Evolutionary conservation across 23 red algal species (phyloP), one percentile per base, ranked within the genome.

Genomic region (Gracilaria gracilis): DNA sequence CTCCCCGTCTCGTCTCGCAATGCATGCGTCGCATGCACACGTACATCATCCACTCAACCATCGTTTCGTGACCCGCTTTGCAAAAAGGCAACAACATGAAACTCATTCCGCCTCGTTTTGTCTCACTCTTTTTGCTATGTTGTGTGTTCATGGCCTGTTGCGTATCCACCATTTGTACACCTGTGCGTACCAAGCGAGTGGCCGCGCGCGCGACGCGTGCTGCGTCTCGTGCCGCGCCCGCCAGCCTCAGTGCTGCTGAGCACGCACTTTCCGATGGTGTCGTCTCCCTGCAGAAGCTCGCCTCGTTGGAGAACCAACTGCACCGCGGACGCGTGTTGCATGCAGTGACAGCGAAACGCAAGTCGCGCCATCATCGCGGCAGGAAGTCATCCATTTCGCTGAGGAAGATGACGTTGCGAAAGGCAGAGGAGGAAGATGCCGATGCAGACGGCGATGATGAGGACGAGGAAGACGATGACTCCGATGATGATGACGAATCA

Each of bases 371-470:
- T 9, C 59, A 64, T 32, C 25, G 59, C 24, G 59, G 59, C 59
- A 64, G 31, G 59, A 64, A 32, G 59, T 2, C 28, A 6, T 1
- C 25, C 5, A 19, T 64, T 27, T 31, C 59, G 32, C 64, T 69
- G 0, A 19, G 17, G 16, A 69, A 69, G 64, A 28, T 69, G 29
- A 69, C 32, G 32, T 17, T 69, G 32, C 64, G 64, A 36, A 69
- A 69, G 64, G 64, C 64, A 8, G 59, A 62, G 24, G 64, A 69
- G 6, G 64, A 69, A 28, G 64, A 69, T 14, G 64, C 27, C 32
- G 40, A 77, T 37, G 72, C 4, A 34, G 72, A 51, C 4, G 39
- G 27, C 40, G 72, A 77, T 17, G 72, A 50, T n/a, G 72, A 77
- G 16, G 39, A 50, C 27, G 72, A 77, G 12, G 39, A 50, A 17